Conservation (phyloP, 257 asterid genomes). For the Przewalskia tangutica region DNA sequence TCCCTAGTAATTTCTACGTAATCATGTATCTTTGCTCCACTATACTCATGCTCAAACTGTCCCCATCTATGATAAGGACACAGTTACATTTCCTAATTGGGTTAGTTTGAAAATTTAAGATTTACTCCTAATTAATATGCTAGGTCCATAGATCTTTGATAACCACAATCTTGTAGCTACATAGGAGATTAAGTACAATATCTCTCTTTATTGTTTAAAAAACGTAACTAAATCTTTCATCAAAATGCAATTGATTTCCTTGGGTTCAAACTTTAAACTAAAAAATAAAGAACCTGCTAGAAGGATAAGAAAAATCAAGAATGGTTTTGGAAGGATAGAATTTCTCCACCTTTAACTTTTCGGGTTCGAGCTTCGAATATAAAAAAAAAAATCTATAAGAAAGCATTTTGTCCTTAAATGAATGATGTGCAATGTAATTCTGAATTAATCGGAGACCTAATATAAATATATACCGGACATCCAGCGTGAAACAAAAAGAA, state of each 20-base stretch:
- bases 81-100: background rate
- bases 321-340: background rate
- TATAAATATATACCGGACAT: background rate
- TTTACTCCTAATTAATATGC: background rate
- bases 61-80: background rate
- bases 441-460: background rate
- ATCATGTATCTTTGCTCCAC: background rate
- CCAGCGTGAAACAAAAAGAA: background rate
- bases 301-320: background rate
- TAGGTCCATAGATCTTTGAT: background rate
- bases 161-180: background rate
- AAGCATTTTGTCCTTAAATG: fast-evolving
- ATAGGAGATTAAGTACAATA: background rate
- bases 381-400: fast-evolving
- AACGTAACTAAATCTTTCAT: background rate
- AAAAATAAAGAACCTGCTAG: background rate
- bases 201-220: background rate
- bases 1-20: background rate
- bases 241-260: background rate
- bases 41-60: background rate
- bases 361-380: background rate
- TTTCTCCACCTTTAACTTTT: background rate
- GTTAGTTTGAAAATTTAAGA: background rate
- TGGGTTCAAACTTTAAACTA: background rate
- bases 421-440: background rate